Conservation (phyloP, 257 asterid genomes). For the Przewalskia tangutica region DNA sequence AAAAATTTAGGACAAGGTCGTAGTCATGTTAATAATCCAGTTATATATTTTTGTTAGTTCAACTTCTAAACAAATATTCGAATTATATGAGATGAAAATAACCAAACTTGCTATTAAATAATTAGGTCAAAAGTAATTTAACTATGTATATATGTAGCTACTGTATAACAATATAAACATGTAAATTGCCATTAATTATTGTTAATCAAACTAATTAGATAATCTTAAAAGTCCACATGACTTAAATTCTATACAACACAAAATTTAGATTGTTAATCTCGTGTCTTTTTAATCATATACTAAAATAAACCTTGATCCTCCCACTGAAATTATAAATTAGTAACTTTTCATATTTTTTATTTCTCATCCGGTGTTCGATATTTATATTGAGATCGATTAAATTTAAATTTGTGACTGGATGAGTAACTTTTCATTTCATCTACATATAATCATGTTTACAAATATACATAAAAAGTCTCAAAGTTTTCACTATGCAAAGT, state of each 20-base stretch:
- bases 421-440: too few species aligned
- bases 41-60: neutral
- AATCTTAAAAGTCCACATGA: neutral
- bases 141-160: neutral
- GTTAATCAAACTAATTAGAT: neutral
- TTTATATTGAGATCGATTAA: too few species aligned
- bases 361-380: too few species aligned
- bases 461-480: too few species aligned
- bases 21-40: neutral
- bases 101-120: neutral
- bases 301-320: too few species aligned
- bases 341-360: too few species aligned
- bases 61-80: conserved; percentile 1
- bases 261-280: neutral
- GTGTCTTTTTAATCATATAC: neutral
- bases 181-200: neutral
- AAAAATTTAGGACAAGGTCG: neutral
- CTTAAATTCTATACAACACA: neutral
- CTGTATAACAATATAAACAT: neutral
- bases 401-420: too few species aligned
- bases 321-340: too few species aligned
- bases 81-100: neutral
- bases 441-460: too few species aligned
- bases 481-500: too few species aligned
- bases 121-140: neutral